phyloP scores from a whole-genome alignment of 148 eudicot species.

The Suaeda aralocaspica region DNA sequence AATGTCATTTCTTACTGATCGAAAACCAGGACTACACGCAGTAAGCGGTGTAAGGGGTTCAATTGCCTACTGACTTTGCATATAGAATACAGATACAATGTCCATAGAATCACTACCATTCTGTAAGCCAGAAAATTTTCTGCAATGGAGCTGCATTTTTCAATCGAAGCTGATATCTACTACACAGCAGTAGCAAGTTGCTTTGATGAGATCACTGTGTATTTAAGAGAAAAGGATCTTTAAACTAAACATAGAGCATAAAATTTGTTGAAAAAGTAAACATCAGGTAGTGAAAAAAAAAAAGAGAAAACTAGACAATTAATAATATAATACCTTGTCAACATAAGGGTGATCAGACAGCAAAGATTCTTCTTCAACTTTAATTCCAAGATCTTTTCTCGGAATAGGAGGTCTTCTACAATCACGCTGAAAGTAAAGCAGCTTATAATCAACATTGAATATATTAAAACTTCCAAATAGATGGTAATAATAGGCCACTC shows the following conservation, averaged over 20 bases:
- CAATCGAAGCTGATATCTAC: neutral
- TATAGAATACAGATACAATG: neutral
- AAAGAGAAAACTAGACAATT: neutral
- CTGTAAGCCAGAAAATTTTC: neutral
- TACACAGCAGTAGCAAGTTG: neutral
- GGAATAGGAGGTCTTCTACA: conserved; percentile 89
- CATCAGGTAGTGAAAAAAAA: neutral
- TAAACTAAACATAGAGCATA: neutral
- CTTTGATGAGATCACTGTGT: neutral
- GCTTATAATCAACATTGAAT: neutral
- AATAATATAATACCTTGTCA: conserved; percentile 60
- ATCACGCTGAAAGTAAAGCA: conserved; percentile 62
- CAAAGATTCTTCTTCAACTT: conserved; percentile 80
- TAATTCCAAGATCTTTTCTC: conserved; percentile 74
- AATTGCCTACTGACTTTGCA: neutral
- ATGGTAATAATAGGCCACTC: neutral
- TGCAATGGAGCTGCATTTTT: neutral
- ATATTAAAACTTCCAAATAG: neutral
- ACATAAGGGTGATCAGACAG: conserved; percentile 92
- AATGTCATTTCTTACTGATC: too few relatives aligned
- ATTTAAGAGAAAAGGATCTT: neutral
- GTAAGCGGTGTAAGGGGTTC: neutral
- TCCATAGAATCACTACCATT: neutral
- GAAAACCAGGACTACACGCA: too few relatives aligned
- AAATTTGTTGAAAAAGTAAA: neutral